Evolutionary conservation across 2,329 filamentous ascomycete species (phyloP), one percentile per base, ranked within the genome.

Genomic region (Aspergillus tamarii): DNA sequence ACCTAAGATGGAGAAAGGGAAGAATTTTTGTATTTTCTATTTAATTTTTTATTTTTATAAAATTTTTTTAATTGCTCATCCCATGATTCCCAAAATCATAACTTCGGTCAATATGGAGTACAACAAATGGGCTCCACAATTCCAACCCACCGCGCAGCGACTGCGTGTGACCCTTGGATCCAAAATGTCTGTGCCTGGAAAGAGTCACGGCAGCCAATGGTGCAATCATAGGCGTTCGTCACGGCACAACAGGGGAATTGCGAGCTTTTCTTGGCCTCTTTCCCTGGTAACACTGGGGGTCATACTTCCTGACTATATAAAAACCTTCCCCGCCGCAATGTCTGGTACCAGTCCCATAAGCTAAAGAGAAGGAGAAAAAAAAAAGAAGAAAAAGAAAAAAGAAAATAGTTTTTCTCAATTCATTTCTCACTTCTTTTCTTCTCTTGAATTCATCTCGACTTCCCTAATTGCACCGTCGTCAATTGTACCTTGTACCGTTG

Each of bases 251-350:
- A 62, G 64, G 59, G 64, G 61, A 61, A 66, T 66, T 61, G 61
- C 61, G 59, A 59, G 64, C 61, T 62, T 57, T 56, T 57, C 59
- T 57, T 58, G 55, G 43, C 48, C 61, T 58, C 61, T 62, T 62
- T 45, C 53, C 53, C 62, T 64, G 57, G 65, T 64, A 66, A 61
- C 46, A 57, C n/a, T 30, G 34, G 60, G 54, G 54, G 46, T 50
- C 46, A 50, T 50, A 50, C 46, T 54, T 45, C 60, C 63, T 57
- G 53, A 61, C 62, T 64, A 70, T 70, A 69, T 69, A 70, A 69
- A 55, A 64, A 46, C 65, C 62, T 56, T 57, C 67, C 67, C 68
- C 67, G 68, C 67, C 58, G 57, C 57, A 55, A 50, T 58, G 53
- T 60, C 53, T 67, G 66, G 68, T 63, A 67, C 67, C 43, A 59